A percentile compares a stretch with the other conserved stretches of the same genome.
These are phyloP conservation scores for Lanzia echinophila DNA, from an alignment of 2,329 filamentous ascomycete genomes.

Conservation along the genomic window DNA sequence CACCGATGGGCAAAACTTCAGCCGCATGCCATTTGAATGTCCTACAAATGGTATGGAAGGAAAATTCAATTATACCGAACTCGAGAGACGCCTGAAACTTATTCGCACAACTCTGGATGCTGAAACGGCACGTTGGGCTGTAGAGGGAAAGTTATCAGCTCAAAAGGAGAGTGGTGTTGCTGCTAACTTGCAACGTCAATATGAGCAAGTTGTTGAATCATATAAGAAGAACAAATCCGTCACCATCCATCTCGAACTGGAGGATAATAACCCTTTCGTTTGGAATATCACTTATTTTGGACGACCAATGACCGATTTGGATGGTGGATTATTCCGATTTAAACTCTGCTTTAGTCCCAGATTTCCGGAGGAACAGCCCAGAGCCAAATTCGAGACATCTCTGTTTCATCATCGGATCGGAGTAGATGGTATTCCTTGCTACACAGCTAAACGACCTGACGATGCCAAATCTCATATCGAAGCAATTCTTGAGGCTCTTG, in stretches of 20 bases:
- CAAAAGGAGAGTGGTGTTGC: slow-evolving; percentile 67
- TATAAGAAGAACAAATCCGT: slow-evolving; percentile 64
- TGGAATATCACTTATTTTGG: slow-evolving; percentile 90
- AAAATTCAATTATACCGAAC: slow-evolving; percentile 69
- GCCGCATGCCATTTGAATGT: slow-evolving; percentile 83
- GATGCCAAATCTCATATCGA: slow-evolving; percentile 80
- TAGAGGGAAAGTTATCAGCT: slow-evolving; percentile 57
- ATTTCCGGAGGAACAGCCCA: slow-evolving; percentile 84
- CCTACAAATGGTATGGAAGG: slow-evolving; percentile 76
- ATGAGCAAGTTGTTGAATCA: slow-evolving; percentile 69
- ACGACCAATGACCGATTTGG: slow-evolving; percentile 84
- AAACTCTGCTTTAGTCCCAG: slow-evolving; percentile 71
- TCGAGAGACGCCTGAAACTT: slow-evolving; percentile 60
- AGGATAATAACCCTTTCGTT: slow-evolving; percentile 78
- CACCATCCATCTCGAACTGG: slow-evolving; percentile 69
- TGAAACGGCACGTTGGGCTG: slow-evolving; percentile 67
- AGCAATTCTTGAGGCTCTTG: slow-evolving; percentile 72
- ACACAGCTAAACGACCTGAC: slow-evolving; percentile 63
- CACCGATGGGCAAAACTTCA: slow-evolving; percentile 58
- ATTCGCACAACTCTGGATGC: slow-evolving; percentile 66
- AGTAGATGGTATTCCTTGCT: slow-evolving; percentile 74
- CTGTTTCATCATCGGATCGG: slow-evolving; percentile 88
- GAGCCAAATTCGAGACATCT: slow-evolving; percentile 70
- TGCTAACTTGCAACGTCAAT: slow-evolving; percentile 76
- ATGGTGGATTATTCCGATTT: slow-evolving; percentile 83